Conservation (phyloP, 2,329 filamentous ascomycete species). For the Dactylellina haptotyla region DNA sequence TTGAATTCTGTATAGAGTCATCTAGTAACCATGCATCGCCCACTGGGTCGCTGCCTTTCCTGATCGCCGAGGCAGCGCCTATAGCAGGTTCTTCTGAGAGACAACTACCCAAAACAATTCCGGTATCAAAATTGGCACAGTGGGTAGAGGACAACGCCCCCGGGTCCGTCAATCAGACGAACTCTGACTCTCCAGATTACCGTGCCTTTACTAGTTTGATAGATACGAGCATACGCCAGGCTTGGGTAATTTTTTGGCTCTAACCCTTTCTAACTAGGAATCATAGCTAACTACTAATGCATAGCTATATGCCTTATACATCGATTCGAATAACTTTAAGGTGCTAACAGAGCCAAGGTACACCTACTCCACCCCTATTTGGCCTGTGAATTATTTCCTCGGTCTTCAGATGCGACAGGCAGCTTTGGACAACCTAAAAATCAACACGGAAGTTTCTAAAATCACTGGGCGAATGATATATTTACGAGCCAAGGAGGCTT, state of each 20-base stretch:
- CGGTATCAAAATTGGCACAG: conserved; percentile 74
- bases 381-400: conserved; percentile 72
- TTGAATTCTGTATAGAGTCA: conserved; percentile 73
- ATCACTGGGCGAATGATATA: conserved; percentile 70
- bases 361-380: conserved; percentile 69
- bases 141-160: conserved; percentile 68
- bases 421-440: conserved; percentile 78
- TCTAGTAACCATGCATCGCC: conserved; percentile 96
- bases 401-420: conserved; percentile 75
- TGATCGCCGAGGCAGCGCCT: conserved; percentile 66
- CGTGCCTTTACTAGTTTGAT: conserved; percentile 55
- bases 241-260: conserved; percentile 73
- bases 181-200: conserved; percentile 39
- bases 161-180: conserved; percentile 28
- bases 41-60: conserved; percentile 85
- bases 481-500: conserved; percentile 71
- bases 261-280: background rate
- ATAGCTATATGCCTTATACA: conserved; percentile 80
- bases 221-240: conserved; percentile 74
- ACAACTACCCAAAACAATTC: conserved; percentile 63
- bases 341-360: conserved; percentile 76
- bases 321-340: conserved; percentile 73
- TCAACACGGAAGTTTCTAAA: conserved; percentile 66
- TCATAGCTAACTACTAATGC: background rate
- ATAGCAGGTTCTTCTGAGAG: background rate